Base-by-base conservation (phyloP, 1,284 basidiomycete species). In the Singerocomus inundabilis region DNA sequence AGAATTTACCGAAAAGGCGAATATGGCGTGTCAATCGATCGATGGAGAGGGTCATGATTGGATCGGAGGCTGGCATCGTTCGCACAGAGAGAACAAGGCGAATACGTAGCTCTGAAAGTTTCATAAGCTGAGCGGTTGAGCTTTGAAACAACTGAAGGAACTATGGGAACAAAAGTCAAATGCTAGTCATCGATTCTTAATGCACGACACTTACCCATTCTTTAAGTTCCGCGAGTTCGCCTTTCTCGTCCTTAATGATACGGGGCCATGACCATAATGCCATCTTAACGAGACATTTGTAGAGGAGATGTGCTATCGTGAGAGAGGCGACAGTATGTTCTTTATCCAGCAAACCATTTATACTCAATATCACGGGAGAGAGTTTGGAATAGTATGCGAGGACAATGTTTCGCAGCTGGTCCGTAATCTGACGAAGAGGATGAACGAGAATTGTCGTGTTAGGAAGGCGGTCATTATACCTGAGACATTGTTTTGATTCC, bases 1-100 rank as follows among this genome's bases (percentile, higher is more conserved):
- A 91, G 57, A 85, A 81, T 67, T 91, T 91, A 10, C 88, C 90
- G 56, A 88, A 82, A 18, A 80, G 67, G 28, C 77, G 78, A 34
- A 89, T 71, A 59, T 89, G 86, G 40, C 79, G 79, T 12, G 84
- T 84, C 24, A 91, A 68, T 34, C 78, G 64, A 40, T 81, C 74
- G 28, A 87, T 65, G 2, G 77, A 76, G 39, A 67, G 72, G 31
- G 59, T 45, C 1, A 67, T 57, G 29, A 69, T 54, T n/a, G 67
- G 60, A 50, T 71, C 64, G 10, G 61, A 52, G 12, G 52, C 35
- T 10, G 60, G 32, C 28, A 51, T 50, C 11, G 59, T 46, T 46
- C 65, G 61, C 46, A 75, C 42, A 55, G 73, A 64, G 54, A 73
- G 55, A 54, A 73, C 55, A 44, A 75, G 49, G 57, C 58, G 63